These are phyloP conservation scores for Prunus armeniaca DNA, from an alignment of 306 rosid species.

Conservation along the genomic window DNA sequence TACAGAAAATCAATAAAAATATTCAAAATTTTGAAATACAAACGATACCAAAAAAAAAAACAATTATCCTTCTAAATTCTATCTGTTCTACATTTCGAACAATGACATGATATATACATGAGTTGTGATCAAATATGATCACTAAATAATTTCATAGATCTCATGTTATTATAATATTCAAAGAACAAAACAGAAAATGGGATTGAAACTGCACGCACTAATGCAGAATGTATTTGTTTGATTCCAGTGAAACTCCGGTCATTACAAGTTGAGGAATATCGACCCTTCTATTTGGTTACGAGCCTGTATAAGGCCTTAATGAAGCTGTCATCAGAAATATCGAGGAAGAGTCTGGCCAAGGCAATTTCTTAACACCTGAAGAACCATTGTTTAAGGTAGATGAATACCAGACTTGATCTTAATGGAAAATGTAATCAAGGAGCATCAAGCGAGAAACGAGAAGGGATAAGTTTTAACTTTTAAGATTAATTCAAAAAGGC, in stretches of 20 bases:
- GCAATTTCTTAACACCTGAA: no score
- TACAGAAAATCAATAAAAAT: background rate
- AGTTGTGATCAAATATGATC: background rate
- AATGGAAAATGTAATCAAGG: background rate
- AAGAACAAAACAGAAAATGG: background rate
- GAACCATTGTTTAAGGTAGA: background rate
- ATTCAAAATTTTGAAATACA: background rate
- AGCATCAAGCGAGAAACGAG: background rate
- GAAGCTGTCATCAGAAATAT: background rate
- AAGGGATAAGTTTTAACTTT: background rate
- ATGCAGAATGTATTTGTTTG: background rate
- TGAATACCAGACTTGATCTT: background rate
- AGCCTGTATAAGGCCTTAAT: background rate
- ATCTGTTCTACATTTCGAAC: background rate
- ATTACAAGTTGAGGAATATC: background rate
- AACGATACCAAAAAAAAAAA: background rate
- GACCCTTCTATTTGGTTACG: background rate
- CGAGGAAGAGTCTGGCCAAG: no score
- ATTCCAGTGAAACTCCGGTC: background rate
- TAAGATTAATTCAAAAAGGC: background rate
- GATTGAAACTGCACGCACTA: background rate
- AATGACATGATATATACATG: background rate
- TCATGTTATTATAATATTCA: background rate
- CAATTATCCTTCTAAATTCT: background rate
- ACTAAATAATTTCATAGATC: background rate